phyloP scores from a whole-genome alignment of 306 rosid species.

The Mucuna pruriens region DNA sequence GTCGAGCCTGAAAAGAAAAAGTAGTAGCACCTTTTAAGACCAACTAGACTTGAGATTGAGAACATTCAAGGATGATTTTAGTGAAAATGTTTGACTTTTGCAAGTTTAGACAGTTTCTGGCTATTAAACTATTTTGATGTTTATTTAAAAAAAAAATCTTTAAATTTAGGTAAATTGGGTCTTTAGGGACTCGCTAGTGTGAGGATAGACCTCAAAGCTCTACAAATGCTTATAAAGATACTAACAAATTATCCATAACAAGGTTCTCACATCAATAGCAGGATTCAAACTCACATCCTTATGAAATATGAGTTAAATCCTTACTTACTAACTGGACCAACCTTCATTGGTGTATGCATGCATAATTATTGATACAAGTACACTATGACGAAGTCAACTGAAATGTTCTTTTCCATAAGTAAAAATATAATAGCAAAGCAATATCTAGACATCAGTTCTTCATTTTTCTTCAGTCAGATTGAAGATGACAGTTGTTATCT shows the following conservation, averaged over 20 bases:
- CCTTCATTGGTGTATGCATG: no score
- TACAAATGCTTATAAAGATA: no score
- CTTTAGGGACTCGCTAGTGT: no score
- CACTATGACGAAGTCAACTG: not conserved
- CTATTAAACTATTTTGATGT: not conserved
- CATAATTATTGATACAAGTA: conserved; percentile 9
- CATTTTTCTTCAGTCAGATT: not conserved
- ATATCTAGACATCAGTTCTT: not conserved
- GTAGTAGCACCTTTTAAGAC: conserved; percentile 36
- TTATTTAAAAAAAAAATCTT: no score
- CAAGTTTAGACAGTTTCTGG: conserved; percentile 25
- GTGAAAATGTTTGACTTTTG: conserved; percentile 12
- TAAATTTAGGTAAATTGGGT: no score
- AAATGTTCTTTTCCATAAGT: not conserved
- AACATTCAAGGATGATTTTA: conserved; percentile 5
- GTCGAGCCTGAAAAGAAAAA: conserved; percentile 78
- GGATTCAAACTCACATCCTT: no score
- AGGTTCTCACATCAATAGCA: no score
- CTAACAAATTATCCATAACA: no score
- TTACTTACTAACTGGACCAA: no score
- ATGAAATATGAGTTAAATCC: no score
- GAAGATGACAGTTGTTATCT: conserved; percentile 6
- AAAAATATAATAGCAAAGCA: not conserved
- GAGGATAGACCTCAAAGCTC: no score
- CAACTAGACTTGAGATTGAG: conserved; percentile 22